A percentile compares a stretch with the other conserved stretches of the same genome.
Evolutionary conservation across 2,329 filamentous ascomycete genomes (phyloP).

Genomic region (Pseudogymnoascus pannorum): DNA sequence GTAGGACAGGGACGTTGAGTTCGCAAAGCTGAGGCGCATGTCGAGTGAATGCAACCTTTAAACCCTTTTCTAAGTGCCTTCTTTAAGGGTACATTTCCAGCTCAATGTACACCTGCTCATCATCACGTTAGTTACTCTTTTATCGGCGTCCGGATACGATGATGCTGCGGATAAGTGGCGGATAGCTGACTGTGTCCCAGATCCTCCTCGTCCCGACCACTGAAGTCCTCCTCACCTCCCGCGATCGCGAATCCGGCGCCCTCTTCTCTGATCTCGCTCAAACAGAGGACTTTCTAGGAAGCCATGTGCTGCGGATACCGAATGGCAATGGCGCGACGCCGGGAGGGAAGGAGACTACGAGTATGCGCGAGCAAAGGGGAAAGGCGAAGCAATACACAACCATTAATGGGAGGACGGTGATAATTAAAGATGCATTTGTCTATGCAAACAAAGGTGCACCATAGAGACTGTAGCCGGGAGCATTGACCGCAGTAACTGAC

Average conservation of each 20-base stretch:
- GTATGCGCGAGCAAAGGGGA: slow-evolving; percentile 75
- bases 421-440: slow-evolving; percentile 86
- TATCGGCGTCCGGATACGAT: slow-evolving; percentile 11
- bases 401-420: slow-evolving; percentile 83
- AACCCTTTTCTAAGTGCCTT: slow-evolving; percentile 98
- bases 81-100: slow-evolving; percentile 88
- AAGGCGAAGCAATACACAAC: slow-evolving; percentile 95
- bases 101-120: slow-evolving; percentile 85
- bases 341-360: slow-evolving; percentile 53
- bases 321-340: slow-evolving; percentile 40
- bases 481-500: slow-evolving; percentile 21
- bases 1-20: slow-evolving; percentile 2
- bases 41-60: slow-evolving; percentile 86
- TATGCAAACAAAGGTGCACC: slow-evolving; percentile 89
- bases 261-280: slow-evolving; percentile 72
- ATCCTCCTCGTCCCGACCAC: slow-evolving; percentile 90
- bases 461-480: background rate
- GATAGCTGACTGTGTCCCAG: slow-evolving; percentile 28
- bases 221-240: slow-evolving; percentile 79
- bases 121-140: slow-evolving; percentile 57
- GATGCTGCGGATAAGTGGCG: slow-evolving; percentile 8
- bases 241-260: slow-evolving; percentile 77
- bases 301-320: slow-evolving; percentile 88
- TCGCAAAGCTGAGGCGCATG: background rate
- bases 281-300: slow-evolving; percentile 90